These are phyloP conservation scores for Ogataea ganodermae DNA, from an alignment of 805 yeast species.

Conservation along the genomic window DNA sequence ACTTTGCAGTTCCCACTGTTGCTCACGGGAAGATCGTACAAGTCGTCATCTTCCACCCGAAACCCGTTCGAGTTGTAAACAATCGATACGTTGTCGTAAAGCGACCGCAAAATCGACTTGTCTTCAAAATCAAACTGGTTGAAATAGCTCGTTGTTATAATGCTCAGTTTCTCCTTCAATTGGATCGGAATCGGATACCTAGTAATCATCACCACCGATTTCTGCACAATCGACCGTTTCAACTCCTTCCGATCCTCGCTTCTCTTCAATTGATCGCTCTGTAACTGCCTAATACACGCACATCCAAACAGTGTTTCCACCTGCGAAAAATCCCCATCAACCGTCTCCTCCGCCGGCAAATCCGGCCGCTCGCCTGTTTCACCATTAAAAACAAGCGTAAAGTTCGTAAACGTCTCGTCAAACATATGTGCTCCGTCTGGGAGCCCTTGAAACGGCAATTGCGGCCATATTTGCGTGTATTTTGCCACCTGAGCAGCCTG, in stretches of 20 bases:
- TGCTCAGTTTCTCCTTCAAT: slow-evolving; percentile 84
- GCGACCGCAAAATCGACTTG: slow-evolving; percentile 60
- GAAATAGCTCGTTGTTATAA: slow-evolving; percentile 85
- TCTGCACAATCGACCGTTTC: slow-evolving; percentile 80
- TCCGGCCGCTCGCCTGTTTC: slow-evolving; percentile 47
- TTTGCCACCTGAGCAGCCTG: slow-evolving; percentile 35
- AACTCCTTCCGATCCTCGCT: slow-evolving; percentile 33
- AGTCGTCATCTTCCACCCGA: slow-evolving; percentile 33
- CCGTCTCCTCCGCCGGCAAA: slow-evolving; percentile 37
- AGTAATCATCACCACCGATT: slow-evolving; percentile 79
- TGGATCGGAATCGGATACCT: slow-evolving; percentile 87
- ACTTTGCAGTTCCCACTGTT: slow-evolving; percentile 26
- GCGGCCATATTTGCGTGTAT: slow-evolving; percentile 64
- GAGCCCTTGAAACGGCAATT: slow-evolving; percentile 88
- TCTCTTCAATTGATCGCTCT: slow-evolving; percentile 52
- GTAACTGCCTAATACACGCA: slow-evolving; percentile 85
- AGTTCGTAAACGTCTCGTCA: slow-evolving; percentile 91
- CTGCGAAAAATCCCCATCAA: slow-evolving; percentile 23
- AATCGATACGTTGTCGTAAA: slow-evolving; percentile 64
- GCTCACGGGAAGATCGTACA: slow-evolving; percentile 24
- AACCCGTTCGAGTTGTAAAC: slow-evolving; percentile 38
- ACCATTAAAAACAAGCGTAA: slow-evolving; percentile 76
- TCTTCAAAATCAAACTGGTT: slow-evolving; percentile 78
- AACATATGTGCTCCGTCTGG: slow-evolving; percentile 96
- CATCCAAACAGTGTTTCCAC: slow-evolving; percentile 88